phyloP scores from a whole-genome alignment of 495 filamentous ascomycete genomes.

The Mycothermus thermophilus region DNA sequence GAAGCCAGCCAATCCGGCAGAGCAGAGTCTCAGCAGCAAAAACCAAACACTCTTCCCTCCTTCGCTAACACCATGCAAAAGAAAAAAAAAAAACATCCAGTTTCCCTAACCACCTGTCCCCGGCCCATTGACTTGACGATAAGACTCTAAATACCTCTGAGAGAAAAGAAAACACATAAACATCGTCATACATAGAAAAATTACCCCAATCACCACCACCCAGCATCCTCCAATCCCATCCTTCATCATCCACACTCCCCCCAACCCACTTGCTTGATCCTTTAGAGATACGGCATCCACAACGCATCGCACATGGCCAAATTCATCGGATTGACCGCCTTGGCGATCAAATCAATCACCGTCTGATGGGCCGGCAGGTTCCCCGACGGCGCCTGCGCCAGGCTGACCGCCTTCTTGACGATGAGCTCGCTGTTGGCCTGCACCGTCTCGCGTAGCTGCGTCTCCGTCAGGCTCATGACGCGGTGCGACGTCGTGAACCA shows the following conservation, averaged over 20 bases:
- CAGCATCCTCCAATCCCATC: too few species aligned
- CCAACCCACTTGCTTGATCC: background rate
- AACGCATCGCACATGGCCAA: slow-evolving; percentile 74
- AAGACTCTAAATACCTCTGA: too few species aligned
- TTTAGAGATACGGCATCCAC: slow-evolving; percentile 92
- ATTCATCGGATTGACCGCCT: slow-evolving; percentile 75
- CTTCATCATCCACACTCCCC: background rate
- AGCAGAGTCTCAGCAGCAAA: too few species aligned
- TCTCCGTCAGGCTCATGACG: slow-evolving; percentile 41
- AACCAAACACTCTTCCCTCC: too few species aligned
- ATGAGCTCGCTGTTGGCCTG: slow-evolving; percentile 79
- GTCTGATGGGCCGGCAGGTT: slow-evolving; percentile 91
- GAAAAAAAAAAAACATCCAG: too few species aligned
- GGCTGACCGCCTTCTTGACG: slow-evolving; percentile 71
- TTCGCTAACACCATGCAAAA: too few species aligned
- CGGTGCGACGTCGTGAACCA: slow-evolving; percentile 83
- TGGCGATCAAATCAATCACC: slow-evolving; percentile 77
- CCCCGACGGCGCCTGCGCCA: slow-evolving; percentile 50
- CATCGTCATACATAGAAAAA: background rate
- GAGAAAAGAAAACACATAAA: background rate
- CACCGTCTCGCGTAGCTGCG: slow-evolving; percentile 70
- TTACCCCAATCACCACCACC: background rate
- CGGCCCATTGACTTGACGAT: too few species aligned
- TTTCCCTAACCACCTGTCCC: too few species aligned
- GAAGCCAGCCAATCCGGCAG: too few species aligned